Percentiles rank a stretch among this genome's conserved stretches.
Conservation (phyloP, 139 green algal genomes). For the Tetradesmus lagerheimii region DNA sequence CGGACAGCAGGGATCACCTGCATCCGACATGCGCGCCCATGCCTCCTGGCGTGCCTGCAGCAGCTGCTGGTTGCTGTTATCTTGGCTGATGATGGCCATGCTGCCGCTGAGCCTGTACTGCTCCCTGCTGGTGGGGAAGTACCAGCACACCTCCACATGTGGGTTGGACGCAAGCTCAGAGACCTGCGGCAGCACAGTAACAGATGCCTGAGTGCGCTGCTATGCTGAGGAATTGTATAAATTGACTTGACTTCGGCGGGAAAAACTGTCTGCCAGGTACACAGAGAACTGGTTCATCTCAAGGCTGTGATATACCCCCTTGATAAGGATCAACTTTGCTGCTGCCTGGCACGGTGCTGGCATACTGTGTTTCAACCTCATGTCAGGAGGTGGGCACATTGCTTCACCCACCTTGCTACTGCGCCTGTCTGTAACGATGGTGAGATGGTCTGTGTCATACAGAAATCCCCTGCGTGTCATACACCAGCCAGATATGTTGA, state of each 20-base stretch:
- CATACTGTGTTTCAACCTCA: neutral
- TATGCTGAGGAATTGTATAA: too few relatives aligned
- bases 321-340: too few relatives aligned
- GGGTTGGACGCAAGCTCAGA: slow-evolving; percentile 64
- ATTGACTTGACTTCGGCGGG: too few relatives aligned
- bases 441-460: slow-evolving; percentile 62
- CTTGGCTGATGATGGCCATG: slow-evolving; percentile 61
- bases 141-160: slow-evolving; percentile 81
- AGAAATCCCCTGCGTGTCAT: slow-evolving; percentile 73
- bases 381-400: neutral
- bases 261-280: too few relatives aligned
- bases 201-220: neutral
- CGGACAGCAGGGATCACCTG: neutral
- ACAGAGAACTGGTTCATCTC: neutral
- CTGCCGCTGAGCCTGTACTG: slow-evolving; percentile 78
- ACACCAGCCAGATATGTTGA: neutral
- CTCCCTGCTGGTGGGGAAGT: slow-evolving; percentile 78
- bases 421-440: slow-evolving; percentile 78
- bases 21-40: slow-evolving; percentile 55
- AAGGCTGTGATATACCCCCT: too few relatives aligned
- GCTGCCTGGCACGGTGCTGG: too few relatives aligned
- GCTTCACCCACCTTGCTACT: slow-evolving; percentile 57
- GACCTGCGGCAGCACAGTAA: slow-evolving; percentile 57
- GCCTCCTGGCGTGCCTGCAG: slow-evolving; percentile 41
- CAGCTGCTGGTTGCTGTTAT: slow-evolving; percentile 50